These are phyloP conservation scores for Prunus padus DNA, from an alignment of 306 rosid genomes.

Conservation along the genomic window DNA sequence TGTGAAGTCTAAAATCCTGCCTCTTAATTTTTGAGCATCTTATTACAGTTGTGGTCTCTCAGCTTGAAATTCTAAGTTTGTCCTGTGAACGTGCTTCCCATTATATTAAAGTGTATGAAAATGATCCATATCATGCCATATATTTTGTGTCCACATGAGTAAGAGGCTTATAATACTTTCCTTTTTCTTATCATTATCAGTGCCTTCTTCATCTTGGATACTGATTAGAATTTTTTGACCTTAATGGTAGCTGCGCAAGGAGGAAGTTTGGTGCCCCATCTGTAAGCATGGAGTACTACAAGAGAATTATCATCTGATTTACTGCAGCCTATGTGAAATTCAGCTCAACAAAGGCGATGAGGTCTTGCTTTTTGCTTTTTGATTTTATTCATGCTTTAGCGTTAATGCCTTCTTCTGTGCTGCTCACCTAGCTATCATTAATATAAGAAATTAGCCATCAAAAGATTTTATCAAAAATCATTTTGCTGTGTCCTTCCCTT, in stretches of 20 bases:
- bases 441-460: not conserved
- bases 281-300: slow-evolving; percentile 74
- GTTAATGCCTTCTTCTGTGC: not conserved
- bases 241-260: slow-evolving; percentile 34
- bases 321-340: slow-evolving; percentile 57
- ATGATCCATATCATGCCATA: not conserved
- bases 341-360: slow-evolving; percentile 57
- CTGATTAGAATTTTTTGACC: slow-evolving; percentile 26
- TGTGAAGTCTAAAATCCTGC: not conserved
- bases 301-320: slow-evolving; percentile 47
- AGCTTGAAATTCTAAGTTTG: not conserved
- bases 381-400: slow-evolving; percentile 1
- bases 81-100: not conserved
- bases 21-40: not conserved
- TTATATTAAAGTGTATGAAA: not conserved
- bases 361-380: slow-evolving; percentile 46
- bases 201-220: not conserved
- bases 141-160: not conserved
- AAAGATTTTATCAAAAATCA: not conserved
- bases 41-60: not conserved
- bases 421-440: not conserved
- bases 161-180: not conserved
- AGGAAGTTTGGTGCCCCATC: slow-evolving; percentile 80
- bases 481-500: not conserved
- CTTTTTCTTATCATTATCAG: not conserved